These are phyloP conservation scores for Proliferodiscus dingleyae DNA, from an alignment of 2,329 filamentous ascomycete species.

Conservation along the genomic window DNA sequence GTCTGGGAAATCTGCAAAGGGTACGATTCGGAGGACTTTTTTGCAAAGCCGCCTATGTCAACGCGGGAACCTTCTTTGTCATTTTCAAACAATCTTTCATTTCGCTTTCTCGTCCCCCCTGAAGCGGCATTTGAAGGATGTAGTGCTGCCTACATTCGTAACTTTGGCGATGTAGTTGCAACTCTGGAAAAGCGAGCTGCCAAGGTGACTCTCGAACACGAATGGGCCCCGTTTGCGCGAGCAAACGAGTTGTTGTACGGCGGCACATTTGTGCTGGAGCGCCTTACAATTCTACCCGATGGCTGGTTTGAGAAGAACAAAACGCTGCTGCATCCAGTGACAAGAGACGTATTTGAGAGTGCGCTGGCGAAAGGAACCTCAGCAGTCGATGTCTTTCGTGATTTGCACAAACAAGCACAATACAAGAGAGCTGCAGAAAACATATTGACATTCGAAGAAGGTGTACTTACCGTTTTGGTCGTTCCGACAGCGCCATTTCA, in stretches of 20 bases:
- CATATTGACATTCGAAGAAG: constrained; percentile 31
- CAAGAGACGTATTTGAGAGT: constrained; percentile 39
- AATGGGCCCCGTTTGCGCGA: constrained; percentile 43
- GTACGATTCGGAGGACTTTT: constrained; percentile 44
- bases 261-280: constrained; percentile 47
- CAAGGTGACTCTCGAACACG: constrained; percentile 24
- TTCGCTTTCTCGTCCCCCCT: constrained; percentile 47
- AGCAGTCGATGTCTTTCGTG: constrained; percentile 44
- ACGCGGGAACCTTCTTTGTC: background rate
- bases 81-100: constrained; percentile 31
- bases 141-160: constrained; percentile 34
- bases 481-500: constrained; percentile 48
- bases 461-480: constrained; percentile 38
- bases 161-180: constrained; percentile 41
- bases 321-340: constrained; percentile 44
- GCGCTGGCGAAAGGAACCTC: constrained; percentile 35
- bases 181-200: constrained; percentile 35
- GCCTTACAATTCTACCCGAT: constrained; percentile 39
- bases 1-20: constrained; percentile 44
- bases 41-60: constrained; percentile 41
- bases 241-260: constrained; percentile 48
- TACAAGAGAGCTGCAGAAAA: constrained; percentile 39
- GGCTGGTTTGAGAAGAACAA: constrained; percentile 42
- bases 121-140: constrained; percentile 39
- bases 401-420: constrained; percentile 41